Percentiles rank a stretch among this genome's conserved stretches.
Conservation (phyloP, 176 grass and related monocot genomes). For the Carex pumila region DNA sequence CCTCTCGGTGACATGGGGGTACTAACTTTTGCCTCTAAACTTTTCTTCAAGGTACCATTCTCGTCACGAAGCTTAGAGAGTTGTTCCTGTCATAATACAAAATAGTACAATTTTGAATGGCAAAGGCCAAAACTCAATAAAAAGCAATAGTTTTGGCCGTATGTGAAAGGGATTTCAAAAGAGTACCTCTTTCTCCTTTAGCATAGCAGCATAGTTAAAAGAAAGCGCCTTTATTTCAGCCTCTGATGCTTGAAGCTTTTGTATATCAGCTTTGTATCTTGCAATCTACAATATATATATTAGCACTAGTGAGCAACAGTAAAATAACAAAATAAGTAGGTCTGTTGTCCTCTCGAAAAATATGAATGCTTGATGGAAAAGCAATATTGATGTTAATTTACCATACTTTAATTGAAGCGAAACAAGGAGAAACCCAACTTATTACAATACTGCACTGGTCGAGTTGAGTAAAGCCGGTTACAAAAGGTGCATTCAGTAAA, state of each 20-base stretch:
- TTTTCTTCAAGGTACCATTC: conserved; percentile 68
- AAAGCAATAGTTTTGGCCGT: neutral
- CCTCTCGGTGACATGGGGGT: neutral
- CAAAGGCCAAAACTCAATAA: neutral
- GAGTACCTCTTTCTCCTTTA: conserved; percentile 94
- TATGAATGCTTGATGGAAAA: too few species aligned
- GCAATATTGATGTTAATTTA: too few species aligned
- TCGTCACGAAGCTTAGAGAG: conserved; percentile 72
- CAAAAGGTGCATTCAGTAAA: too few species aligned
- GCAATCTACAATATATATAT: conserved; percentile 45
- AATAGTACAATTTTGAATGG: neutral
- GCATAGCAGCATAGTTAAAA: conserved; percentile 86
- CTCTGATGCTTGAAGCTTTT: conserved; percentile 82
- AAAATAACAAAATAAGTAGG: too few species aligned
- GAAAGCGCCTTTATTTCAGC: conserved; percentile 88
- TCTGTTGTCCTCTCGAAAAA: too few species aligned
- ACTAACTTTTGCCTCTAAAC: conserved; percentile 38
- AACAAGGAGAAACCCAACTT: too few species aligned
- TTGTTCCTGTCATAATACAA: conserved; percentile 56
- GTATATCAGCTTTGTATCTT: conserved; percentile 72
- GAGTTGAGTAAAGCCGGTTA: too few species aligned
- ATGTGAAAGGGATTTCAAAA: neutral
- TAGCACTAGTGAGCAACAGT: neutral
- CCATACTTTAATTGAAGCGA: too few species aligned
- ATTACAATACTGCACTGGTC: too few species aligned